These are phyloP conservation scores for Bondarzewia mesenterica DNA, from an alignment of 1,284 basidiomycete species.

Conservation along the genomic window DNA sequence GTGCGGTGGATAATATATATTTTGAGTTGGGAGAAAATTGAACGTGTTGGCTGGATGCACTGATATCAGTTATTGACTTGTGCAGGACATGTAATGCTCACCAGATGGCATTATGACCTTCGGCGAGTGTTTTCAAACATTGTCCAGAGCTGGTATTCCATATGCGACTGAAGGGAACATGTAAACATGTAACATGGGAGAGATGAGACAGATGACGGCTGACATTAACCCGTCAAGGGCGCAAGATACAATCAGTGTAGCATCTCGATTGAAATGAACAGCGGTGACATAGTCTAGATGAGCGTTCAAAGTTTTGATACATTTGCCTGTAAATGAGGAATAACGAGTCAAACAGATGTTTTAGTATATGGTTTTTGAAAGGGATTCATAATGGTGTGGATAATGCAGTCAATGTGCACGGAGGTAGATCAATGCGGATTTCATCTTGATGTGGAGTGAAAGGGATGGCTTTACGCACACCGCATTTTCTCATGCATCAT, in stretches of 20 bases:
- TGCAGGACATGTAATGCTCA: conserved; percentile 25
- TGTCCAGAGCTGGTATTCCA: conserved; percentile 93
- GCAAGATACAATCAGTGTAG: conserved; percentile 85
- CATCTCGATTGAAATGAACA: conserved; percentile 91
- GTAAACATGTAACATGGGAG: not conserved
- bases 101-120: conserved; percentile 85
- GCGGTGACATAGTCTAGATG: conserved; percentile 94
- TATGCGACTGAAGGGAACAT: conserved; percentile 58
- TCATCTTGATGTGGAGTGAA: not conserved
- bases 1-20: conserved; percentile 86
- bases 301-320: conserved; percentile 79
- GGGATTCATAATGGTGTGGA: too few relatives aligned
- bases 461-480: too few relatives aligned
- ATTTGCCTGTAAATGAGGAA: conserved; percentile 46
- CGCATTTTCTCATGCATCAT: too few relatives aligned
- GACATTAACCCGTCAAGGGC: conserved; percentile 92
- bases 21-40: conserved; percentile 92
- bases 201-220: conserved; percentile 18
- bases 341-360: not conserved
- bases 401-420: not conserved
- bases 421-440: not conserved
- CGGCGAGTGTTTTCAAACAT: conserved; percentile 93
- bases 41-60: conserved; percentile 61
- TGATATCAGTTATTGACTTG: conserved; percentile 6
- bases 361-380: too few relatives aligned